Base-by-base conservation (phyloP, 2,329 filamentous ascomycete genomes). In the Fusarium nanum region DNA sequence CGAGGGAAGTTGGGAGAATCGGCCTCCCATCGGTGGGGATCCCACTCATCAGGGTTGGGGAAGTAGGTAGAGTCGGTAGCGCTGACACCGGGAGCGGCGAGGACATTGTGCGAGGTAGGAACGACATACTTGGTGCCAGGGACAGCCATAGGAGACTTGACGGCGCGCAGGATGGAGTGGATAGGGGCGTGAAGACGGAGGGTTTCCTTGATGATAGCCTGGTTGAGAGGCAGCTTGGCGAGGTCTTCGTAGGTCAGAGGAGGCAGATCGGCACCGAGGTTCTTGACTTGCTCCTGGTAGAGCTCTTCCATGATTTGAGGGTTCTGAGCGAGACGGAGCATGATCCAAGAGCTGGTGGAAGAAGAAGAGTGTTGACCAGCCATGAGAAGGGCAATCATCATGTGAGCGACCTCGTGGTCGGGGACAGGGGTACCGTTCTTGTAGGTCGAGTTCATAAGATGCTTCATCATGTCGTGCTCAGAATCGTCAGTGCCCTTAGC, bases 381-480 rank as follows among this genome's bases (percentile, higher is more conserved):
- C 93, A 97, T 97, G 67, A 97, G 88, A 23, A 97, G 87, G 8
- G 93, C 93, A 80, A 97, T 97, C 92, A 97, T 95, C 88, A 97
- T 95, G 82, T 96, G 92, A 23, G 93, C 93, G 62, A 97, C 88
- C 80, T 97, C 93, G 75, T 91, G 86, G 77, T 97, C 93, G 18
- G 93, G 91, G n/a, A 97, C 86, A 8, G 85, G 85, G 41, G 84
- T 89, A 73, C 93, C 93, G 73, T 95, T 88, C 84, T 97, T 97
- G 87, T 97, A 97, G 25, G 84, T 86, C 74, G 90, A 93, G 73
- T 89, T 89, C 93, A 97, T 96, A 70, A 97, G 83, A 76, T 96
- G 93, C 89, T 92, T 94, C 81, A 97, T 94, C 86, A 97, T 97
- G 81, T 97, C 93, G 52, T 87, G 84, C 60, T 81, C 79, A 64